Base-by-base conservation (phyloP, 129 eudicot genomes). In the Dittrichia graveolens region DNA sequence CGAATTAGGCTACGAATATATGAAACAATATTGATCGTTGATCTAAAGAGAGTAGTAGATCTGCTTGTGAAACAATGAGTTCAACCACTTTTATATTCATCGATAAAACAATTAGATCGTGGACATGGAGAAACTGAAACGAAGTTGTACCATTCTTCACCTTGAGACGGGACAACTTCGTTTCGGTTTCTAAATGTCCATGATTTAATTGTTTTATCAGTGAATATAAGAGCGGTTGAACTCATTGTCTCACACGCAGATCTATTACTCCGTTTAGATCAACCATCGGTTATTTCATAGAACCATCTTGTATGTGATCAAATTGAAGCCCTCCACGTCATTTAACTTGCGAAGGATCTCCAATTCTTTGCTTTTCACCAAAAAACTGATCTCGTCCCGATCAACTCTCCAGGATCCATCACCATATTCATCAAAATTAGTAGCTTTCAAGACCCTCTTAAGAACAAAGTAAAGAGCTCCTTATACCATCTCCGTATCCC, bases 21-120 rank as follows among this genome's bases (percentile, higher is more conserved):
- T 61, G 62, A 73, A 61, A 61, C 52, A 48, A 73, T 24, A 24
- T 8, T 38, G 43, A 73, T 48, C 43, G 65, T 35, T 67, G 41
- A 70, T 70, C 58, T 84, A 83, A 62, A 84, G 88, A 49, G 82
- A 88, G 71, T 78, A 77, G 49, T 89, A 67, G 41, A 71, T 72
- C 90, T 59, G 95, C 94, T 77, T 92, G 91, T 74, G 94, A 89
- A 68, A 92, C 98, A 40, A 92, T 92, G 85, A 95, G 98, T 50
- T 89, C 91, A 15, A 81, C 95, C 72, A 87, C 91, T n/a, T 78
- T 84, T 67, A 89, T 92, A 61, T 87, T 77, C 82, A 85, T 80
- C 0, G 83, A 85, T 8, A 87, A 86, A 80, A 87, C 90, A 18
- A 79, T 87, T 67, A 86, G 78, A 40, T 75, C 75, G 31, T 89